phyloP scores from a whole-genome alignment of 2,329 filamentous ascomycete genomes.

The Exserohilum rostratum region DNA sequence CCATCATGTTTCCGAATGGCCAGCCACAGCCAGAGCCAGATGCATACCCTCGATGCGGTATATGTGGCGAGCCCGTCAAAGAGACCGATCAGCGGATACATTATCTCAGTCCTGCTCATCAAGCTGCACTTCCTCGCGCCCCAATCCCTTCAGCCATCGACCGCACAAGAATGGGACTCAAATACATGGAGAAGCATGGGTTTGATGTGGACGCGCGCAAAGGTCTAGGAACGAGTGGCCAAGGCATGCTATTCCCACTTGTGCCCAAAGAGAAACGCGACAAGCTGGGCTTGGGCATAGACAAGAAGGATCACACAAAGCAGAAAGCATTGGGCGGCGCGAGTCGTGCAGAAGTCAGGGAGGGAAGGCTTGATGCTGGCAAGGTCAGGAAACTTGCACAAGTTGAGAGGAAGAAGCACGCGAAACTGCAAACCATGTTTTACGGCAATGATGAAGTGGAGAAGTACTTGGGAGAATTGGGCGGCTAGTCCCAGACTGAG shows the following conservation, averaged over 20 bases:
- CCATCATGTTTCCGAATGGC: slow-evolving; percentile 65
- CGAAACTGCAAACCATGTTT: slow-evolving; percentile 72
- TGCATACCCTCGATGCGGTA: slow-evolving; percentile 35
- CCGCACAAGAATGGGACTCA: slow-evolving; percentile 71
- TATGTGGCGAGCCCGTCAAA: slow-evolving; percentile 47
- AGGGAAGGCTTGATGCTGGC: slow-evolving; percentile 67
- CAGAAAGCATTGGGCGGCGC: slow-evolving; percentile 43
- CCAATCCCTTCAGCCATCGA: slow-evolving; percentile 75
- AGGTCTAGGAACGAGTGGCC: slow-evolving; percentile 72
- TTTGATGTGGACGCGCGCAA: slow-evolving; percentile 75
- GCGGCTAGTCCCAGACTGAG: slow-evolving; percentile 2
- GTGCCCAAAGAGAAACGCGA: slow-evolving; percentile 75
- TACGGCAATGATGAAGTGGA: slow-evolving; percentile 78
- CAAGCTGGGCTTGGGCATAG: slow-evolving; percentile 73
- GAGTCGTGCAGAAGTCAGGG: slow-evolving; percentile 44
- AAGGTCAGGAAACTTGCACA: slow-evolving; percentile 67
- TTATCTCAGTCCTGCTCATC: slow-evolving; percentile 68
- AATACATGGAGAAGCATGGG: slow-evolving; percentile 69
- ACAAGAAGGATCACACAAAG: slow-evolving; percentile 49
- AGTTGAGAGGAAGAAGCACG: slow-evolving; percentile 66
- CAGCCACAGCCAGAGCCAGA: slow-evolving; percentile 27
- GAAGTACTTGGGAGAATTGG: slow-evolving; percentile 66
- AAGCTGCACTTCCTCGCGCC: slow-evolving; percentile 71
- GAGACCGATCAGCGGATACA: slow-evolving; percentile 54
- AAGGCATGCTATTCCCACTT: slow-evolving; percentile 76